These are phyloP conservation scores for Calonectria crousiana DNA, from an alignment of 2,329 filamentous ascomycete species.

Conservation along the genomic window DNA sequence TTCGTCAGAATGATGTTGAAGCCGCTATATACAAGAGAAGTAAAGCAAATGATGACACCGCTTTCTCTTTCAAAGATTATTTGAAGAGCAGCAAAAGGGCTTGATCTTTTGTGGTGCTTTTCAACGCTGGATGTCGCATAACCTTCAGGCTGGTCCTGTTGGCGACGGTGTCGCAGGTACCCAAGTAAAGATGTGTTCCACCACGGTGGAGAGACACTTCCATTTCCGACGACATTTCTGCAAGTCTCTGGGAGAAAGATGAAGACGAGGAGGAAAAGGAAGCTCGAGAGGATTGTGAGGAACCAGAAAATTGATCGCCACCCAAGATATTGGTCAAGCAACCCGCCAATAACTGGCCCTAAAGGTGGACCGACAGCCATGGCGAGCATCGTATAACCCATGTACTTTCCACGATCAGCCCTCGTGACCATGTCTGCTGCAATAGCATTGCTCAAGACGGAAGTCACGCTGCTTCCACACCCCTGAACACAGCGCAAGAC, in stretches of 20 bases:
- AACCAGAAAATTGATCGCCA: constrained; percentile 31
- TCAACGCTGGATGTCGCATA: not conserved
- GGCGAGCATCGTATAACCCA: constrained; percentile 32
- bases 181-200: constrained; percentile 7
- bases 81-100: constrained; percentile 10
- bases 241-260: constrained; percentile 27
- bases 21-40: constrained; percentile 10
- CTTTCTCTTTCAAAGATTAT: not conserved
- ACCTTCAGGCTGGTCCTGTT: not conserved
- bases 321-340: constrained; percentile 45
- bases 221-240: constrained; percentile 26
- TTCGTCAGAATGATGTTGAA: constrained; percentile 7
- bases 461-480: constrained; percentile 57
- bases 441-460: constrained; percentile 42
- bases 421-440: constrained; percentile 47
- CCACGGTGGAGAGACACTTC: constrained; percentile 14
- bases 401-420: constrained; percentile 43
- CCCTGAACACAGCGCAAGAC: constrained; percentile 60
- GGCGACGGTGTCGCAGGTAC: not conserved
- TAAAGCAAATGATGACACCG: constrained; percentile 10
- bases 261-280: constrained; percentile 7
- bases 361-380: constrained; percentile 55
- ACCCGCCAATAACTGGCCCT: constrained; percentile 56
- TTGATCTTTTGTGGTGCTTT: not conserved
- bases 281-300: constrained; percentile 16